Evolutionary conservation across 225 moss, liverwort and hornwort genomes (phyloP).

Genomic region (Asterella californica): DNA sequence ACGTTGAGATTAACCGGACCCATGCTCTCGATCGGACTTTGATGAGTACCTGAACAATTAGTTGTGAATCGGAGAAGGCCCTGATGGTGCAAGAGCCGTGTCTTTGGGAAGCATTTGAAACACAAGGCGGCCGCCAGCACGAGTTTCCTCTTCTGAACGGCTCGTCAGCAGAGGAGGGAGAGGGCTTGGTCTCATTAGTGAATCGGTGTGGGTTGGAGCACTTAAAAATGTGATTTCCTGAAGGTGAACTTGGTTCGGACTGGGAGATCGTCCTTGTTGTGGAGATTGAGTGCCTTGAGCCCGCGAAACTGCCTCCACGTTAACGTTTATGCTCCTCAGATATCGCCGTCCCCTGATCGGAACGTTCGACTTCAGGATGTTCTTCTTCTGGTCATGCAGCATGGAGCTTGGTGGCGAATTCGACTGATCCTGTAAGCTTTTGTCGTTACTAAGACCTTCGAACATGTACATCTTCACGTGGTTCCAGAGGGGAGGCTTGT

Average conservation of each 20-base stretch:
- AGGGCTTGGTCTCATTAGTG: neutral
- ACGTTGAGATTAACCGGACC: neutral
- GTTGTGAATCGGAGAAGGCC: slow-evolving; percentile 1
- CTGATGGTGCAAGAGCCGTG: neutral
- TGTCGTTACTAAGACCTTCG: neutral
- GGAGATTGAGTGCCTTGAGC: neutral
- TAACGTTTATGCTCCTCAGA: neutral
- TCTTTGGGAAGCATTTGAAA: neutral
- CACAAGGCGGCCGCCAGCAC: neutral
- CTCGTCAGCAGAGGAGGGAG: neutral
- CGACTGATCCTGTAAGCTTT: neutral
- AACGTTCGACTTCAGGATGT: neutral
- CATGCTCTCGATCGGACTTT: too few relatives aligned
- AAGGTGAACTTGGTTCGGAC: neutral
- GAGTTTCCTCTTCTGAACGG: neutral
- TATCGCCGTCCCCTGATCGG: neutral
- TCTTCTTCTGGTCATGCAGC: neutral
- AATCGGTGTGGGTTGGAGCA: neutral
- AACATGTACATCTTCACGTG: neutral
- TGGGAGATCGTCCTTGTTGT: neutral
- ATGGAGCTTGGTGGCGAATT: neutral
- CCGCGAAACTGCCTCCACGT: neutral
- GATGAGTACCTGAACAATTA: neutral
- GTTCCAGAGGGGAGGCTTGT: neutral
- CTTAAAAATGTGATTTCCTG: neutral